Percentiles rank a stretch among this genome's conserved stretches.
These are phyloP conservation scores for Termitomyces sp. DNA, from an alignment of 768 basidiomycete genomes.

Conservation along the genomic window DNA sequence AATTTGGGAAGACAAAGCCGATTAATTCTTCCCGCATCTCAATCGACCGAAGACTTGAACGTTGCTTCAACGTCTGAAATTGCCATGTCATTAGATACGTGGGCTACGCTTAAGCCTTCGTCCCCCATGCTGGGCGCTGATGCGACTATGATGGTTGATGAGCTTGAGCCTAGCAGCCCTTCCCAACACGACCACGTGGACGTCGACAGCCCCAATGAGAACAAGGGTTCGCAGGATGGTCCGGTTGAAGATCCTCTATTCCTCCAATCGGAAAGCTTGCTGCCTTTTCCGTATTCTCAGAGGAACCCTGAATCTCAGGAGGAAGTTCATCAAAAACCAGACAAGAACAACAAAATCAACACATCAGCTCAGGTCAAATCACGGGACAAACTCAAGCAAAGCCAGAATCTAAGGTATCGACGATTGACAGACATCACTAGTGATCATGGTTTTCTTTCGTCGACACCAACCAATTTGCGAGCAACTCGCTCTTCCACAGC, in stretches of 20 bases:
- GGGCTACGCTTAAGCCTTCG: slow-evolving; percentile 18
- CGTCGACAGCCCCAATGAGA: not conserved
- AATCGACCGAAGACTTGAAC: slow-evolving; percentile 1
- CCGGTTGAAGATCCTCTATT: slow-evolving; percentile 35
- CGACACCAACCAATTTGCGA: slow-evolving; percentile 23
- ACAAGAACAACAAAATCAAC: slow-evolving; percentile 28
- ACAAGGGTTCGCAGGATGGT: slow-evolving; percentile 2
- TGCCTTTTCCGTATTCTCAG: slow-evolving; percentile 52
- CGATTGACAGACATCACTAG: slow-evolving; percentile 51
- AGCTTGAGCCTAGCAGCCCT: slow-evolving; percentile 21
- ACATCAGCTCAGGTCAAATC: slow-evolving; percentile 20
- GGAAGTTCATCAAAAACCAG: not conserved
- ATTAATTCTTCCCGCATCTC: slow-evolving; percentile 9
- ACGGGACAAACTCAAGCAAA: slow-evolving; percentile 12
- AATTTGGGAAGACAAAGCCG: slow-evolving; percentile 13
- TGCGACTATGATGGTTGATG: slow-evolving; percentile 20
- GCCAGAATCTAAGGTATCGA: slow-evolving; percentile 29
- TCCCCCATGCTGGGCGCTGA: slow-evolving; percentile 18
- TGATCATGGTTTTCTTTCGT: slow-evolving; percentile 27
- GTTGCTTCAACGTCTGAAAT: slow-evolving; percentile 11
- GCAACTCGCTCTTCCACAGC: slow-evolving; percentile 23
- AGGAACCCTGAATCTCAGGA: slow-evolving; percentile 20
- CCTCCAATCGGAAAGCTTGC: slow-evolving; percentile 46
- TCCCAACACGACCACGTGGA: not conserved
- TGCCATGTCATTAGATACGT: slow-evolving; percentile 15